phyloP scores from a whole-genome alignment of 768 basidiomycete species.

The Obba rivulosa region DNA sequence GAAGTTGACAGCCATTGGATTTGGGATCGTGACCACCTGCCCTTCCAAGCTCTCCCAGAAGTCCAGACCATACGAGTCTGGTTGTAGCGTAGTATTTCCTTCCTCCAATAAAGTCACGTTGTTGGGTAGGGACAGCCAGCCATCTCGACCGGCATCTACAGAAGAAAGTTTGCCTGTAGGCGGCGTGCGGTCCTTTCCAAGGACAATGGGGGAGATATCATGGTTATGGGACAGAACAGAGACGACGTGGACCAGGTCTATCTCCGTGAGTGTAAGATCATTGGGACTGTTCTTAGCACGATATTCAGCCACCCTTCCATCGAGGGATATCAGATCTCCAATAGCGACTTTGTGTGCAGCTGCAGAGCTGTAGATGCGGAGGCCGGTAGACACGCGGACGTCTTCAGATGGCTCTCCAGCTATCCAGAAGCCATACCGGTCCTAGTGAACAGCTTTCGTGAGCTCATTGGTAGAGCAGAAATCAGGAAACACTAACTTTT shows the following conservation, averaged over 20 bases:
- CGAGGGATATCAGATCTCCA: constrained; percentile 44
- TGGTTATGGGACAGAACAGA: constrained; percentile 40
- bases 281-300: constrained; percentile 38
- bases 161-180: constrained; percentile 43
- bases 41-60: constrained; percentile 64
- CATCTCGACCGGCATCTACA: constrained; percentile 49
- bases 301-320: constrained; percentile 45
- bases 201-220: constrained; percentile 41
- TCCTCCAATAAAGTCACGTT: constrained; percentile 42
- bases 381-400: constrained; percentile 43
- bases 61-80: constrained; percentile 50
- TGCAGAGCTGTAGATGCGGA: constrained; percentile 43
- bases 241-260: constrained; percentile 40
- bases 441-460: constrained; percentile 22
- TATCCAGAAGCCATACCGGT: constrained; percentile 44
- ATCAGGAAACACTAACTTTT: constrained; percentile 32
- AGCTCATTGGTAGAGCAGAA: neutral
- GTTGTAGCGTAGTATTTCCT: constrained; percentile 43
- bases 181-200: constrained; percentile 48
- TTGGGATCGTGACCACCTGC: constrained; percentile 47
- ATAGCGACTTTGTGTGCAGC: constrained; percentile 31
- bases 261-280: constrained; percentile 46
- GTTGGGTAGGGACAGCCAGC: constrained; percentile 51
- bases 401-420: constrained; percentile 39
- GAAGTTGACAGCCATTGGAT: constrained; percentile 43